Base-by-base conservation (phyloP, 1,139 yeast genomes). In the Debaryomycetaceae sp. region DNA sequence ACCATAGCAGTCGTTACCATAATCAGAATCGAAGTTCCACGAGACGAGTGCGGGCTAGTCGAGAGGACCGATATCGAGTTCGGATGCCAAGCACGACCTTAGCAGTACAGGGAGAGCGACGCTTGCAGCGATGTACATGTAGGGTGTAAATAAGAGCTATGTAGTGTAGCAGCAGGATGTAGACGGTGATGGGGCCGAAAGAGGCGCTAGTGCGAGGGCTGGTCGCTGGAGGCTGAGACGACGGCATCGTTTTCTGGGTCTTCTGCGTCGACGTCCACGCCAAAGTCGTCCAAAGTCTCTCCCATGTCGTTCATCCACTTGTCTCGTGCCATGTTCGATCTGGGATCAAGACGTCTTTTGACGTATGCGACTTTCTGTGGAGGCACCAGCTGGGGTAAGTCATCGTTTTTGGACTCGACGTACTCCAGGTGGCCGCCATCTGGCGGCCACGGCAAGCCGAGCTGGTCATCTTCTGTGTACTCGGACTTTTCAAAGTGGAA, bases 391-490 rank as follows among this genome's bases (percentile, higher is more conserved):
- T 7, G 8, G 31, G 31, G 31, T 11, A 27, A 27, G 31, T 27
- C 31, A 4, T 27, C 31, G 31, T 8, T 7, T 27, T 7, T 8
- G 11, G 31, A 11, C 31, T 27, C 31, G n/a, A 45, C 51, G 14
- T 52, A 52, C 13, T 64, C 75, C 48, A 69, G 75, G 53, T 81
- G 75, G 0, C 83, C 81, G 4, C 89, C 90, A 67, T 88, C 96
- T 2, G 95, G 95, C 0, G 96, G 96, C 95, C 96, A 89, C 1
- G 90, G 95, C 47, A 84, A 65, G 4, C 78, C 75, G 44, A 84
- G 59, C 52, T 83, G 80, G 58, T 85, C 93, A 42, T 76, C 80
- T 29, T 77, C 79, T 40, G 48, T 68, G 61, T 46, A 69, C 38
- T 81, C 87, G 51, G 80, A 81, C 51, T 76, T 80, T 8, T 64